phyloP scores from a whole-genome alignment of 345 rosid species.

The Gossypium arboreum region DNA sequence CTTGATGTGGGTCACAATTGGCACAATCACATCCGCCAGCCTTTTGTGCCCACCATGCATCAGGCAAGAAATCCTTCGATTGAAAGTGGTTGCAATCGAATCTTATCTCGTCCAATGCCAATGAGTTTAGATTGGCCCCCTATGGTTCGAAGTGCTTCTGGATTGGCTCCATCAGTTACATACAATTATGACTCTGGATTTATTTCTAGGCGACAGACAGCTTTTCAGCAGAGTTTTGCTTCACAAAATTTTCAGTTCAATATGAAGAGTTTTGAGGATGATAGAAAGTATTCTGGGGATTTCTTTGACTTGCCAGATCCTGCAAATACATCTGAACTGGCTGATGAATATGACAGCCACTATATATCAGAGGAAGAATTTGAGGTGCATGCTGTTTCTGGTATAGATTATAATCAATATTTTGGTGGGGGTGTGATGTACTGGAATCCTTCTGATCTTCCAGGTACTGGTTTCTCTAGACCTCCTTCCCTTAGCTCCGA shows the following conservation, averaged over 20 bases:
- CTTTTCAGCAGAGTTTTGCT: slow-evolving; percentile 48
- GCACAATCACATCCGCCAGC: slow-evolving; percentile 69
- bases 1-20: slow-evolving; percentile 87
- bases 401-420: slow-evolving; percentile 83
- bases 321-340: slow-evolving; percentile 42
- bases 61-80: slow-evolving; percentile 66
- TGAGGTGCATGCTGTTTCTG: slow-evolving; percentile 79
- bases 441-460: slow-evolving; percentile 91
- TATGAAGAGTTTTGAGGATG: slow-evolving; percentile 36
- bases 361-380: slow-evolving; percentile 92
- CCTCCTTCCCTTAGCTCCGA: slow-evolving; percentile 98
- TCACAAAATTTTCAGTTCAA: slow-evolving; percentile 38
- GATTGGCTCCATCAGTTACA: slow-evolving; percentile 58
- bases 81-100: slow-evolving; percentile 61
- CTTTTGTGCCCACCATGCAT: slow-evolving; percentile 67
- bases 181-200: slow-evolving; percentile 75
- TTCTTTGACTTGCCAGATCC: slow-evolving; percentile 63
- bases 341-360: slow-evolving; percentile 73
- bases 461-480: slow-evolving; percentile 83
- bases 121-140: slow-evolving; percentile 99
- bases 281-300: slow-evolving; percentile 51
- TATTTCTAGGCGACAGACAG: slow-evolving; percentile 45
- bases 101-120: slow-evolving; percentile 65
- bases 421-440: slow-evolving; percentile 99
- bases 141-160: slow-evolving; percentile 69